Evolutionary conservation across 2,329 filamentous ascomycete species (phyloP).

Genomic region (Alternaria sp.): DNA sequence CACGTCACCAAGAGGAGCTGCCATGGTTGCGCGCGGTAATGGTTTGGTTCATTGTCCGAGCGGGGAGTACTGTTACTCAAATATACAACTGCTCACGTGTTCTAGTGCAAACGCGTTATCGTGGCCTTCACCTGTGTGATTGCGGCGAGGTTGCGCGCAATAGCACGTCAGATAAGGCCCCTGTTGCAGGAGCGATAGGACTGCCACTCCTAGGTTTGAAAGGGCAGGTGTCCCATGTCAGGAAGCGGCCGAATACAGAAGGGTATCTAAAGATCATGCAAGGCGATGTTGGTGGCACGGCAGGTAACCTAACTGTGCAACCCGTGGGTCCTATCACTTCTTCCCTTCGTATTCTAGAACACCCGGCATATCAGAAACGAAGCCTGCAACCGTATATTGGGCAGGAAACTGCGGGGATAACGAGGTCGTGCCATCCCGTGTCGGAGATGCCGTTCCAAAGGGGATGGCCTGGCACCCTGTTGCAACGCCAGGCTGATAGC

Average conservation of each 20-base stretch:
- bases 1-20: constrained; percentile 15
- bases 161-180: constrained; percentile 1
- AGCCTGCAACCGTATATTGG: neutral
- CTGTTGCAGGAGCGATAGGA: neutral
- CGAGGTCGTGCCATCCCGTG: neutral
- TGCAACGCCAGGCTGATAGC: neutral
- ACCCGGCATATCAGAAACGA: neutral
- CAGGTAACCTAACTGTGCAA: neutral
- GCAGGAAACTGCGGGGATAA: neutral
- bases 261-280: neutral
- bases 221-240: constrained; percentile 11
- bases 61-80: neutral
- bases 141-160: constrained; percentile 2
- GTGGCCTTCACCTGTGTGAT: neutral
- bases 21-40: constrained; percentile 7
- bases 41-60: neutral
- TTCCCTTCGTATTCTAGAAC: neutral
- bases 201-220: constrained; percentile 9
- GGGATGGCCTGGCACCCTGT: neutral
- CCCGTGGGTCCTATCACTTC: neutral
- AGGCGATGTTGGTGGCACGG: neutral
- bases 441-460: neutral
- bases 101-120: constrained; percentile 4
- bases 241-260: neutral
- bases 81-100: neutral